Base-by-base conservation (phyloP, 108 stramenopile genomes). In the Heterococcus sp. region DNA sequence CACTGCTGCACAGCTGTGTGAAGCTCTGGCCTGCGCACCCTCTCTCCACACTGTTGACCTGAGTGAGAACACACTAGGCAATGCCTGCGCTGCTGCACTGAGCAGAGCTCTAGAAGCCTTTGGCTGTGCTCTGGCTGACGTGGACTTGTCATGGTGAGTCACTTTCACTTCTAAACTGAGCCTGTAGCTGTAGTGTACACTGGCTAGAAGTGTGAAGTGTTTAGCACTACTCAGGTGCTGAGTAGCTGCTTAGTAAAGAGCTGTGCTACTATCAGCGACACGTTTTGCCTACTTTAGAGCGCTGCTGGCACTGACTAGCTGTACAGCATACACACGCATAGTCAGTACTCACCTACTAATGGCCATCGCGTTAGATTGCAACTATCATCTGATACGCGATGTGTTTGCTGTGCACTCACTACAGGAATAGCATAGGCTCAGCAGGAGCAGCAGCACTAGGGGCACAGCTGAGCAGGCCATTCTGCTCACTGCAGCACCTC, bases 361-460 rank as follows among this genome's bases (percentile, higher is more conserved):
- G n/a, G n/a, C n/a, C n/a, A n/a, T n/a, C n/a, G n/a, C n/a, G n/a
- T n/a, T n/a, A n/a, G n/a, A n/a, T n/a, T n/a, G n/a, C n/a, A n/a
- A n/a, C n/a, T n/a, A n/a, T n/a, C n/a, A n/a, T n/a, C n/a, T n/a
- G n/a, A n/a, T n/a, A 35, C 8, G 63, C 73, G 38, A 4, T 73
- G 1, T 65, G 35, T 8, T 73, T 73, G 31, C 63, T 58, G 73
- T 27, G 1, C 2, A 2, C 2, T 1, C 31, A 1, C 36, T 71
- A 70, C 0, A 40, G 36, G 11, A 79, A 79, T 29, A 46, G 32
- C 11, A 26, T 79, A 1, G 29, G 72, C 32, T 67, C 78, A 1
- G 71, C 69, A 0, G 78, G 69, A 21, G 78, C 78, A 29, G 71
- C 78, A 3, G 2, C 36, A 63, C 35, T 79, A 1, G 78, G 69